These are phyloP conservation scores for Xylaria sp. DNA, from an alignment of 2,329 filamentous ascomycete genomes.

Conservation along the genomic window DNA sequence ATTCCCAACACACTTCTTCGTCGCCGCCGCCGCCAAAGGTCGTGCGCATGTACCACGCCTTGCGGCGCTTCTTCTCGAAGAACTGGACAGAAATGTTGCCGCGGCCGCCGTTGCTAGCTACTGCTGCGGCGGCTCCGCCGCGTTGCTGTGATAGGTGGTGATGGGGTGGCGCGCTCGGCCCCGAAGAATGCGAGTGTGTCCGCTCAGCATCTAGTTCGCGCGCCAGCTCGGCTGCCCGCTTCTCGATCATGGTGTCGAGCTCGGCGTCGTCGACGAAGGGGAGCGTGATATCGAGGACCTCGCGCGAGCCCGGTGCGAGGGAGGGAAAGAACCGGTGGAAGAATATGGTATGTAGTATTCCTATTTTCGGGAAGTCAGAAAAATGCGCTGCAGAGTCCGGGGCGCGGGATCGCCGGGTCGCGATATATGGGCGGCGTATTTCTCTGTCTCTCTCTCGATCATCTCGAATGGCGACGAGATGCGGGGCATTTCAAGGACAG, in stretches of 20 bases:
- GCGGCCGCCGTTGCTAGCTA: constrained; percentile 48
- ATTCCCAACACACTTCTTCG: constrained; percentile 97
- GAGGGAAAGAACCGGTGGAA: constrained; percentile 98
- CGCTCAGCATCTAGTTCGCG: constrained; percentile 76
- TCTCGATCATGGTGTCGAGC: constrained; percentile 92
- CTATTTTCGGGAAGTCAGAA: constrained; percentile 57
- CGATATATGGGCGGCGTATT: neutral
- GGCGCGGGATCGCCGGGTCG: constrained; percentile 36
- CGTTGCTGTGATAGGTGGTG: constrained; percentile 48
- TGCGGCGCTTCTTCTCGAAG: constrained; percentile 89
- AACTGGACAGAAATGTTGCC: constrained; percentile 90
- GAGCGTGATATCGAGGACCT: constrained; percentile 89
- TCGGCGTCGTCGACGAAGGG: constrained; percentile 90
- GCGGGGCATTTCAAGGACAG: constrained; percentile 25
- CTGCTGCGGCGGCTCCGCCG: constrained; percentile 19
- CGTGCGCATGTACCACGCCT: constrained; percentile 76
- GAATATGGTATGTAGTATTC: constrained; percentile 96
- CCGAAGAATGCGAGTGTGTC: constrained; percentile 38
- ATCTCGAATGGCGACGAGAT: constrained; percentile 17
- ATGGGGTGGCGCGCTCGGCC: constrained; percentile 39
- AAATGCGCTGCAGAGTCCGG: constrained; percentile 2
- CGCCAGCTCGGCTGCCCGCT: constrained; percentile 81
- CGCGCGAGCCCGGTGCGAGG: constrained; percentile 81
- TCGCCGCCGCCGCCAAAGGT: constrained; percentile 66
- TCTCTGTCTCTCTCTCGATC: no score